Base-by-base conservation (phyloP, 2,329 filamentous ascomycete genomes). In the Pseudogymnoascus sp. region DNA sequence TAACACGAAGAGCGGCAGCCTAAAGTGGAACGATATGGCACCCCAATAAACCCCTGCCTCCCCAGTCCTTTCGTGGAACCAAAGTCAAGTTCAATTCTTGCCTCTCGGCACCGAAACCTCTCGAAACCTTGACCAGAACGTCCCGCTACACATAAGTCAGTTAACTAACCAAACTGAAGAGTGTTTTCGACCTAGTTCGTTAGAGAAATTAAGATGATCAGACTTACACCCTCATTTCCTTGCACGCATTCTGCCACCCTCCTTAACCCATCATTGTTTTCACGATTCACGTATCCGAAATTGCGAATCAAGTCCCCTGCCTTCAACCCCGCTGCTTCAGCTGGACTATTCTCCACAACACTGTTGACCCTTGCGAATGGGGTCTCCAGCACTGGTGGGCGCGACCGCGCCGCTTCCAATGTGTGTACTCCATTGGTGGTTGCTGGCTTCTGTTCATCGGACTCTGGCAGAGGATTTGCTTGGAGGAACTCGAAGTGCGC, bases 341-440 rank as follows among this genome's bases (percentile, higher is more conserved):
- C 95, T 11, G 95, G 95, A 71, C 93, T 95, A 61, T 82, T 83
- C 18, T 83, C 75, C 37, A 88, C 86, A 8, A 99, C 89, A 62
- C 84, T 89, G 72, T 96, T 96, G 69, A 99, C 90, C 73, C 86
- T 95, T 34, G 95, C 95, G 74, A 99, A 99, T 0, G 89, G 85
- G 53, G 81, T 80, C 66, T 85, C 82, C 18, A 83, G 69, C 49
- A 56, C 49, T 7, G 77, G 67, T 9, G 65, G 65, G 43, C 71
- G 60, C 23, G 62, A n/a, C 16, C 73, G 65, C 74, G 69, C 21
- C 70, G 75, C 70, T 75, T 74, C 68, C 67, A 72, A 63, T 70
- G 71, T 61, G 6, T 42, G 69, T 66, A 63, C 43, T 70, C 63
- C 63, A 63, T 66, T 53, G 64, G 60, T 67, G 62, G 66, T 67